These are phyloP conservation scores for Rhipidocladum racemiflorum DNA, from an alignment of 176 grass and related monocot genomes.

Conservation along the genomic window DNA sequence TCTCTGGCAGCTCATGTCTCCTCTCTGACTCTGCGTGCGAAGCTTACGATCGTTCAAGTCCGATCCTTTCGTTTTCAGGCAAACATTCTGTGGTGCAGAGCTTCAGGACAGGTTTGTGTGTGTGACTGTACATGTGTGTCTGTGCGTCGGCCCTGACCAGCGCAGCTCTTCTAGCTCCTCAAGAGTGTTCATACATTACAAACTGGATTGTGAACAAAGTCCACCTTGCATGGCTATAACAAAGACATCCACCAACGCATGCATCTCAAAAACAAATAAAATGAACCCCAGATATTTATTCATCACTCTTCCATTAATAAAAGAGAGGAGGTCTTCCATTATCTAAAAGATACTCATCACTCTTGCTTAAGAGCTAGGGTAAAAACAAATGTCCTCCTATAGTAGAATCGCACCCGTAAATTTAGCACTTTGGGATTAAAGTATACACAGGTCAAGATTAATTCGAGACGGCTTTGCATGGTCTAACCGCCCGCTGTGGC, in stretches of 20 bases:
- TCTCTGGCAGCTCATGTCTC: not conserved
- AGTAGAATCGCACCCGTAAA: too few species aligned
- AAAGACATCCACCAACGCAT: not conserved
- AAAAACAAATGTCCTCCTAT: too few species aligned
- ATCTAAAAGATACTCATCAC: too few species aligned
- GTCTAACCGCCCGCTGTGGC: too few species aligned
- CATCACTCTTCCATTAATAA: too few species aligned
- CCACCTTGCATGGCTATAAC: not conserved
- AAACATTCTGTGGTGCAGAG: not conserved
- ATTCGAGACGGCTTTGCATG: too few species aligned
- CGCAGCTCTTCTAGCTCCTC: not conserved
- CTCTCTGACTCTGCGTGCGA: not conserved
- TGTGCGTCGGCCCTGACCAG: too few species aligned
- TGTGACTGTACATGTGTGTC: not conserved
- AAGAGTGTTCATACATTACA: not conserved
- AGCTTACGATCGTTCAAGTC: not conserved
- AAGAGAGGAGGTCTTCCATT: too few species aligned
- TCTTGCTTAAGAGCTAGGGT: too few species aligned
- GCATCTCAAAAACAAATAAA: not conserved
- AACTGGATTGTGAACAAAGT: not conserved
- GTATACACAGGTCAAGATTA: too few species aligned
- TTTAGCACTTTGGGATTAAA: too few species aligned
- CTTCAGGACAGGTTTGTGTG: not conserved
- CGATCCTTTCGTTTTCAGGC: not conserved
- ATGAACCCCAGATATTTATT: not conserved